These are phyloP conservation scores for Bruguiera gymnorhiza DNA, from an alignment of 345 rosid species.

Conservation along the genomic window DNA sequence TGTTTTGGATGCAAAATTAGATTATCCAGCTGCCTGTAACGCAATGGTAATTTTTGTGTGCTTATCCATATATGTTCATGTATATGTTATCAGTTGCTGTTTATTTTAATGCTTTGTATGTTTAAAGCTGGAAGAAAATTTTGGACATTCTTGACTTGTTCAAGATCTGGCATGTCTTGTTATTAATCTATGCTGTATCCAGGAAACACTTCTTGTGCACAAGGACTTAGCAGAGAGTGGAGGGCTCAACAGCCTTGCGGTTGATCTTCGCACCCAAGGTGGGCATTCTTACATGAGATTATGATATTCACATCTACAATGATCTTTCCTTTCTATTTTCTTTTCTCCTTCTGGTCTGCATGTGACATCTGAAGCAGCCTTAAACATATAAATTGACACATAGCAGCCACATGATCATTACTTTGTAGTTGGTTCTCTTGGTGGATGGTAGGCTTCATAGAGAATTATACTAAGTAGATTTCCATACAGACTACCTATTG, in stretches of 20 bases:
- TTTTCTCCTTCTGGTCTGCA: neutral
- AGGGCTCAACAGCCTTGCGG: conserved; percentile 16
- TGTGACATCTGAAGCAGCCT: neutral
- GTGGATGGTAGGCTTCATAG: too few relatives aligned
- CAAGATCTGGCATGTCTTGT: too few relatives aligned
- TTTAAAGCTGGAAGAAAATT: neutral
- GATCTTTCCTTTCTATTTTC: neutral
- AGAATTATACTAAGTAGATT: too few relatives aligned
- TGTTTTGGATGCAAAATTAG: conserved; percentile 77
- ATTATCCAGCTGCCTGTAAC: conserved; percentile 91
- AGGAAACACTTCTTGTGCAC: conserved; percentile 41
- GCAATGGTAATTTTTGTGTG: conserved; percentile 56
- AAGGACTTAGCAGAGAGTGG: conserved; percentile 21
- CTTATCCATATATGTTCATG: neutral
- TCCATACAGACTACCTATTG: too few relatives aligned
- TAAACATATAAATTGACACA: neutral
- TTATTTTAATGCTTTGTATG: neutral
- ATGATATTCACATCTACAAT: neutral
- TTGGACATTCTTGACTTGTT: neutral
- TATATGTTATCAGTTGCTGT: neutral
- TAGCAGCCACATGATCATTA: neutral
- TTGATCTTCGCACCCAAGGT: conserved; percentile 32
- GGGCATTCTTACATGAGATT: neutral
- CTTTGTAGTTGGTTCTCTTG: too few relatives aligned
- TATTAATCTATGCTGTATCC: conserved; percentile 13